Evolutionary conservation across 371 early-diverging fungal genomes (phyloP), one percentile per base, ranked within the genome.

Genomic region (Mucor circinelloides): DNA sequence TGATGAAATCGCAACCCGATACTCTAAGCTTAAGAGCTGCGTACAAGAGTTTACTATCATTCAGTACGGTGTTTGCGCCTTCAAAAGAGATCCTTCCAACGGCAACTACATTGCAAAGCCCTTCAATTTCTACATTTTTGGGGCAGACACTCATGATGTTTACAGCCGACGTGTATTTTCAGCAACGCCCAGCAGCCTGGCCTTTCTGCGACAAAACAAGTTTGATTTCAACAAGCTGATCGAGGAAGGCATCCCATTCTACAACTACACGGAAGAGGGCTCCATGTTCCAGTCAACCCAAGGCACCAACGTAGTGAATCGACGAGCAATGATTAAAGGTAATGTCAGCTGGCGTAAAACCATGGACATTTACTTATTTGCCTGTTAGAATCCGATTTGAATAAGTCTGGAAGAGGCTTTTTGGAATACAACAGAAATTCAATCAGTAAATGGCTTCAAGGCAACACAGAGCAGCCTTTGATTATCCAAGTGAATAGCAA

Each of bases 71-170:
- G 73, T 96, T 30, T 88, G 91, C 64, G 80, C 90, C 6, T 95
- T 94, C 66, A 85, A 75, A 12, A 85, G 82, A 76, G 31, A 72
- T 21, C n/a, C 36, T 9, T 52, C 30, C 6, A 80, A 78, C 36
- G 81, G 71, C 1, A 56, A 59, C 36, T 95, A 90, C 75, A 70
- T 82, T 30, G 92, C 93, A 12, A 86, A 83, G 56, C 91, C 96
- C 0, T 94, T 93, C 87, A 95, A 94, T 72, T 93, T 94, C 63
- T 94, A 92, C 72, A 84, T 95, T 34, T 95, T 94, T 60, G 94
- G 94, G 6, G 81, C 72, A 15, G 83, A 80, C 59, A 71, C 73
- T 0, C 32, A 59, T 3, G 57, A 44, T 7, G 46, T 78, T n/a
- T 60, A 63, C 0, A 73, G 79, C 10, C 85, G 91, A 42, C 73